Evolutionary conservation across 805 yeast genomes (phyloP), one percentile per base, ranked within the genome.

Genomic region (Kazachstania martiniae): DNA sequence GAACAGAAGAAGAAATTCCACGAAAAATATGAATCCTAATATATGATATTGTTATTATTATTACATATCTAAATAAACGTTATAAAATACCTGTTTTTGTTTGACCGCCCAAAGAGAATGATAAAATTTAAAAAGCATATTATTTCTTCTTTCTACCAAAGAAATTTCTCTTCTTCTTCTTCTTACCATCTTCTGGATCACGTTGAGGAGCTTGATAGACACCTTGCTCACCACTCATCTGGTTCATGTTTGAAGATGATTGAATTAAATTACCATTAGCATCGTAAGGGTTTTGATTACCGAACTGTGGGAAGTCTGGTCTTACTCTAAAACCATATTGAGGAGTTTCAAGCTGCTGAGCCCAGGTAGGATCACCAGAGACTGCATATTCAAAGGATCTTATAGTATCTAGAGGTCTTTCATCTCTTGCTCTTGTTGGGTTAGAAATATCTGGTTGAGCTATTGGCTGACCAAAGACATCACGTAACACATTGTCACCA

Each of bases 321-420:
- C 96, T 73, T 9, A 84, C 82, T 33, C 81, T 74, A 78, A 93
- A 87, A 6, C 96, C 97, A 25, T 81, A 66, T n/a, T 72, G 63
- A 5, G 72, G 71, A 3, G 87, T 68, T 59, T 87, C 95, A 46
- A 84, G 66, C 46, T 81, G 83, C 34, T 83, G 87, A 34, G 76
- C 72, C 63, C 81, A 79, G 10, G 70, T 58, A 34, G 68, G 60
- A 56, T 89, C 97, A 10, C 56, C 55, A 6, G 94, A 83, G 40
- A 89, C 85, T 23, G 95, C 77, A 53, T 78, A 91, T 63, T 91
- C 97, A 59, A 91, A 91, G 3, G 83, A 69, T 43, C 96, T 69
- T 48, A 91, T 87, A 2, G 98, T 91, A 58, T 93, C 98, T 47
- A 91, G 62, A 3, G 98, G 98, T 48, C 98, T 74, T 60, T 91